A percentile compares a stretch with the other conserved stretches of the same genome.
Conservation (phyloP, 2,329 filamentous ascomycete species). For the Nemania abortiva region DNA sequence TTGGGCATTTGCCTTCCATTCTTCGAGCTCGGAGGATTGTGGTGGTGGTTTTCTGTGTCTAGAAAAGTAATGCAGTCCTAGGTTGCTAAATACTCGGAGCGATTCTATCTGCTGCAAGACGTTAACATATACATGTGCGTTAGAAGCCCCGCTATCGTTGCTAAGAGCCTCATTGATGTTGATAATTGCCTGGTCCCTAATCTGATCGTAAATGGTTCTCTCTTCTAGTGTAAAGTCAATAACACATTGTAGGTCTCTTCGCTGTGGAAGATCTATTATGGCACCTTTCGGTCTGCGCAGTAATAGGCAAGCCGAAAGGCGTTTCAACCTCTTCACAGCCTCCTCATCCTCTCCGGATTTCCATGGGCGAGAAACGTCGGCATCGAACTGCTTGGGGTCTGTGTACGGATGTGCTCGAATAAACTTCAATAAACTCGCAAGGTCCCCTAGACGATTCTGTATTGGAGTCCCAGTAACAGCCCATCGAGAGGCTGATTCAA, state of each 20-base stretch:
- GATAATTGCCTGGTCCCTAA: background rate
- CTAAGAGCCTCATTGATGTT: conserved; percentile 36
- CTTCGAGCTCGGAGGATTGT: background rate
- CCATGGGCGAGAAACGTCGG: conserved; percentile 56
- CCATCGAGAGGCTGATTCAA: conserved; percentile 55
- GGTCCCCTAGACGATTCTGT: conserved; percentile 59
- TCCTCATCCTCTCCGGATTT: conserved; percentile 53
- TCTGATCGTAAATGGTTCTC: background rate
- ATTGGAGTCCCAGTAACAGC: conserved; percentile 63
- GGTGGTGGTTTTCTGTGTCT: conserved; percentile 43
- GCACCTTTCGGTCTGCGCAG: background rate
- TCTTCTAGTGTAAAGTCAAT: background rate
- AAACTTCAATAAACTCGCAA: conserved; percentile 58
- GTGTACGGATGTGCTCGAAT: conserved; percentile 57
- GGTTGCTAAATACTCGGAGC: conserved; percentile 60
- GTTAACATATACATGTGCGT: conserved; percentile 53
- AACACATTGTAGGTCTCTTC: background rate
- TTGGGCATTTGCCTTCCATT: conserved; percentile 51
- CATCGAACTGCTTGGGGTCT: conserved; percentile 54
- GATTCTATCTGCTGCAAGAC: conserved; percentile 60
- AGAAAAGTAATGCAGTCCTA: conserved; percentile 56
- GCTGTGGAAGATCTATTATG: background rate
- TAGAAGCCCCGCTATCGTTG: accelerated
- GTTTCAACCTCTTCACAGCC: conserved; percentile 55
- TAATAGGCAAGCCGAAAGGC: conserved; percentile 41